Evolutionary conservation across 2,329 filamentous ascomycete genomes (phyloP).

Genomic region (Bimuria novae-zelandiae): DNA sequence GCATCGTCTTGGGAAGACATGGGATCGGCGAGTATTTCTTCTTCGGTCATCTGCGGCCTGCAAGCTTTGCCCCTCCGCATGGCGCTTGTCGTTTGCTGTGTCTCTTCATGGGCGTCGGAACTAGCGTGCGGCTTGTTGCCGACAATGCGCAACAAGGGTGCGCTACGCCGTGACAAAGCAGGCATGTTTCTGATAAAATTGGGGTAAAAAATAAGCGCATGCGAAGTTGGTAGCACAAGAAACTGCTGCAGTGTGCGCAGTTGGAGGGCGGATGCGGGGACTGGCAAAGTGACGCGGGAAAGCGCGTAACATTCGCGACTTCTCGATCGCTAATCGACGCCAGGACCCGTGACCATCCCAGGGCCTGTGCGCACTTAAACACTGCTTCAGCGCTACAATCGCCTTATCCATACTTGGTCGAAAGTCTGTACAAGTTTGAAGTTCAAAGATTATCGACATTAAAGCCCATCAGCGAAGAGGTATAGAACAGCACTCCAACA

Average conservation of each 20-base stretch:
- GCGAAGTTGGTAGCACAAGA: no score
- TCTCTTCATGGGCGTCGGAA: constrained; percentile 43
- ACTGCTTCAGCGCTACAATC: neutral
- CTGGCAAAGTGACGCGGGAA: no score
- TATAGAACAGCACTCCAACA: neutral
- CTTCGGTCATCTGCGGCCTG: neutral
- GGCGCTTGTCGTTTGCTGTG: neutral
- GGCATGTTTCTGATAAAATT: no score
- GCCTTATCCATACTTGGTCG: neutral
- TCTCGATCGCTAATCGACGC: no score
- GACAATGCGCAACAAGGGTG: constrained; percentile 37
- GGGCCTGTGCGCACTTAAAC: no score
- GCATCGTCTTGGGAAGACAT: constrained; percentile 29
- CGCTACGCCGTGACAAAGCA: constrained; percentile 12
- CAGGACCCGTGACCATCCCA: no score
- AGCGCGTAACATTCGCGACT: no score
- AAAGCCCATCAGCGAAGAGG: neutral
- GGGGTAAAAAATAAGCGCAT: no score
- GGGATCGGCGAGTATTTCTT: constrained; percentile 27
- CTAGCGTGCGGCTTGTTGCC: constrained; percentile 42
- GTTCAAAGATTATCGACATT: neutral
- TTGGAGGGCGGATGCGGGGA: no score
- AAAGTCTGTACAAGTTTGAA: neutral
- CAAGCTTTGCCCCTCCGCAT: neutral
- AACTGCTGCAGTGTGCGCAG: no score